Evolutionary conservation across 1,139 yeast genomes (phyloP), one percentile per base, ranked within the genome.

Genomic region (Oligophagozyma castellii): DNA sequence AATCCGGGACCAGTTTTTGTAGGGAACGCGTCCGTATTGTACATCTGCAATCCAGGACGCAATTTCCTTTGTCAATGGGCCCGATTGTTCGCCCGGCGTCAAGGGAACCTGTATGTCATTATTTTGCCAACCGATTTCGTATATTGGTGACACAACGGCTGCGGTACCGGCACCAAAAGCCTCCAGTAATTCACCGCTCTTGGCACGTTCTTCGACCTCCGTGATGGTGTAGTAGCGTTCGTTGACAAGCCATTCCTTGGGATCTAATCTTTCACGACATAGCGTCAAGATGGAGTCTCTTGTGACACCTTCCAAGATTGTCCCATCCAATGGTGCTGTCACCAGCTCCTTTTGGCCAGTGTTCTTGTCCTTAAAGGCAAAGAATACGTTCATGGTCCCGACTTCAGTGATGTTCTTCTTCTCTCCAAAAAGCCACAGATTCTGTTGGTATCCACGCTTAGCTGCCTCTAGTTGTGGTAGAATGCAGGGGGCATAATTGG

Each of bases 111-210:
- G 42, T 43, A 86, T 83, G 35, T 67, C 67, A 46, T 73, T 58
- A 31, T 77, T 89, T 36, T 67, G 65, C 70, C 73, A 89, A 35
- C 86, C 89, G 50, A 89, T 80, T 44, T 70, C 78, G 56, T 78
- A 72, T 50, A 89, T 83, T 42, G 96, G 96, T 22, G 94, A 74
- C 27, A 89, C 96, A 52, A 86, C 73, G 23, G 96, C 96, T 32
- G 98, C 96, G 32, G 98, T 89, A 48, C 98, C 96, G 12, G 95
- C 67, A 43, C 98, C 98, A 50, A 89, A 89, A 10, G 95, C 94
- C 63, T 89, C 96, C 6, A 84, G 70, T 48, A 89, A 68, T 53
- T 79, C 77, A 34, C 94, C 94, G 55, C 73, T 71, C 24, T 59
- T 61, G 28, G 94, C 77, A 46, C 71, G 72, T 45, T 79, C 84